Evolutionary conservation across 2,329 filamentous ascomycete species (phyloP).

Genomic region (Pseudogymnoascus sp.): DNA sequence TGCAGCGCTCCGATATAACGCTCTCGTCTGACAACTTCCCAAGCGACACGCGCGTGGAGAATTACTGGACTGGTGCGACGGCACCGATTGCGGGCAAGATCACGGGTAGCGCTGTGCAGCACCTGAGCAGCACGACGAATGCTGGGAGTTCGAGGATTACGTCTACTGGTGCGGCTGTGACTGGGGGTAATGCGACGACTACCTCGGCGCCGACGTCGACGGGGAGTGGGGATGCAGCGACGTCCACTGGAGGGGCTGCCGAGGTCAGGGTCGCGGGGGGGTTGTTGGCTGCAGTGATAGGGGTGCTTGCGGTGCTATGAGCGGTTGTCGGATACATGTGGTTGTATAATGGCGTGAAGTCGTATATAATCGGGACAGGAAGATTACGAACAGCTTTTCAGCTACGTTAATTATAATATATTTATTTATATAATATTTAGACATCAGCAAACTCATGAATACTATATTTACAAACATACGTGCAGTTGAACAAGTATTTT

Average conservation of each 20-base stretch:
- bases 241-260: not conserved
- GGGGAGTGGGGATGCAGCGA: not conserved
- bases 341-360: not conserved
- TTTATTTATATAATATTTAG: not conserved
- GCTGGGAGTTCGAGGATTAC: not conserved
- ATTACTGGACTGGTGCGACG: conserved; percentile 7
- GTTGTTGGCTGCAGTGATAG: not conserved
- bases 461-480: not conserved
- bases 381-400: not conserved
- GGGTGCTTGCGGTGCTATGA: not conserved
- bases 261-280: conserved; percentile 3
- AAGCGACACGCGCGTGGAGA: not conserved
- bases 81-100: not conserved
- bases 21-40: conserved; percentile 7
- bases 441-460: not conserved
- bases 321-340: not conserved
- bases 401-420: not conserved
- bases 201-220: not conserved
- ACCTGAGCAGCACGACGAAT: not conserved
- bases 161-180: not conserved
- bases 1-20: not conserved
- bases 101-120: not conserved
- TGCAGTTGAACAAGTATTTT: not conserved
- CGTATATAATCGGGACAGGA: not conserved
- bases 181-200: not conserved